Evolutionary conservation across 1,139 yeast species (phyloP), one percentile per base, ranked within the genome.

Genomic region (Taphrina pruni): DNA sequence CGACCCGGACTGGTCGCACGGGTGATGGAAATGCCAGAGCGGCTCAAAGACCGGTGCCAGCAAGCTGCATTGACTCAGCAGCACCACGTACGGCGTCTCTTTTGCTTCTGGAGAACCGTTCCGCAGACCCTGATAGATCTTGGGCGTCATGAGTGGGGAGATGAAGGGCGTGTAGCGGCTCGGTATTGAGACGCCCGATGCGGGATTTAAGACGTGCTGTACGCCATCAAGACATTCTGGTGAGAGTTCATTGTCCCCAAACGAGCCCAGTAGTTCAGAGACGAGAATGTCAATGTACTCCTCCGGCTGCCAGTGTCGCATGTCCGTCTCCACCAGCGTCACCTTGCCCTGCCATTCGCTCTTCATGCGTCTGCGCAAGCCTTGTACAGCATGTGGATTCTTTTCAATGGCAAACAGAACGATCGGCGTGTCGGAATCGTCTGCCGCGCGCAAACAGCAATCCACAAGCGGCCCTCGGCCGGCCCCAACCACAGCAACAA

Each of bases 231-330:
- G 78, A 70, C 95, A 88, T 75, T 93, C 98, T 0, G 97, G 97
- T 14, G 90, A 83, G 17, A 90, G 81, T 76, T 93, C 98, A 77
- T 93, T 93, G 77, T 95, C 94, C 0, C 96, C 97, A 79, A 92
- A 88, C 6, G 97, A 90, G 1, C 97, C 97, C 38, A 93, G 78
- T 41, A 93, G 80, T 76, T 93, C 98, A 55, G 96, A 88, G 0
- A 93, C 82, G 14, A 92, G 83, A 57, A 92, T 76, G 74, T 89
- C 84, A 66, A 83, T 81, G 45, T 79, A 78, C 72, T 74, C 60
- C 72, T 70, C 65, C 6, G 81, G 81, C 20, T 76, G 71, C 83
- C 87, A 84, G 2, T 74, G 71, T 39, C 92, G 79, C 78, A 87
- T 84, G 77, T 91, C 96, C 7, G 80, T 81, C 62, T 81, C 78